phyloP scores from a whole-genome alignment of 352 stramenopile species.

The Elongisporangium senticosum region DNA sequence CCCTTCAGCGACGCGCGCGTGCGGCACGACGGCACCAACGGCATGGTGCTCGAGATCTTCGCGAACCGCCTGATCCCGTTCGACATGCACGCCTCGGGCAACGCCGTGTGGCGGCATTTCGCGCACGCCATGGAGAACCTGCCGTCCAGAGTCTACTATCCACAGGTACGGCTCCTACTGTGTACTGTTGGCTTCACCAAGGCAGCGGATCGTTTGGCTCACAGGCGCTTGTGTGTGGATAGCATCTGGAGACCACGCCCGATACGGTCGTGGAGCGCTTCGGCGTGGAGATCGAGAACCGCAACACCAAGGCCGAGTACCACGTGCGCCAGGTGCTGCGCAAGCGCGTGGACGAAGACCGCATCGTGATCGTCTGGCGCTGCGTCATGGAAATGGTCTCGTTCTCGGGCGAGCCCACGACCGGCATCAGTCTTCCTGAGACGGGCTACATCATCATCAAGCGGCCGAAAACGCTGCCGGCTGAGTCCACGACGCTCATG shows the following conservation, averaged over 20 bases:
- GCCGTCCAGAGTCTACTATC: constrained; percentile 22
- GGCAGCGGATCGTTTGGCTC: not conserved
- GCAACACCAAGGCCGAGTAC: constrained; percentile 45
- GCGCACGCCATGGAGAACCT: constrained; percentile 29
- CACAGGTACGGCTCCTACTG: not conserved
- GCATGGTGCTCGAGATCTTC: constrained; percentile 36
- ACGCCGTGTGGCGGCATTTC: constrained; percentile 31
- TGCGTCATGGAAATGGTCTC: constrained; percentile 45
- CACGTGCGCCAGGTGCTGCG: constrained; percentile 44
- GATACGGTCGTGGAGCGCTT: constrained; percentile 59
- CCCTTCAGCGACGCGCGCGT: constrained; percentile 25
- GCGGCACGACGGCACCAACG: constrained; percentile 20
- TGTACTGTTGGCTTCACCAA: not conserved
- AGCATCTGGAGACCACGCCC: constrained; percentile 27
- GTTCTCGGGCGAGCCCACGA: constrained; percentile 40
- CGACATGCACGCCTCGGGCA: constrained; percentile 21
- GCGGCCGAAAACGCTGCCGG: constrained; percentile 6
- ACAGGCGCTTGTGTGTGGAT: not conserved
- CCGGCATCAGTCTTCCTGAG: constrained; percentile 49
- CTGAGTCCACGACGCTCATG: constrained; percentile 12
- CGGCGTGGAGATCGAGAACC: constrained; percentile 45
- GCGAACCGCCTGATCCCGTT: constrained; percentile 34
- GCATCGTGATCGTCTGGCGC: constrained; percentile 56
- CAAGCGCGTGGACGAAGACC: constrained; percentile 43
- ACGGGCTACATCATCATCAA: constrained; percentile 65